Evolutionary conservation across 2,329 filamentous ascomycete species (phyloP), one percentile per base, ranked within the genome.

Genomic region (Pseudocercospora fuligena): DNA sequence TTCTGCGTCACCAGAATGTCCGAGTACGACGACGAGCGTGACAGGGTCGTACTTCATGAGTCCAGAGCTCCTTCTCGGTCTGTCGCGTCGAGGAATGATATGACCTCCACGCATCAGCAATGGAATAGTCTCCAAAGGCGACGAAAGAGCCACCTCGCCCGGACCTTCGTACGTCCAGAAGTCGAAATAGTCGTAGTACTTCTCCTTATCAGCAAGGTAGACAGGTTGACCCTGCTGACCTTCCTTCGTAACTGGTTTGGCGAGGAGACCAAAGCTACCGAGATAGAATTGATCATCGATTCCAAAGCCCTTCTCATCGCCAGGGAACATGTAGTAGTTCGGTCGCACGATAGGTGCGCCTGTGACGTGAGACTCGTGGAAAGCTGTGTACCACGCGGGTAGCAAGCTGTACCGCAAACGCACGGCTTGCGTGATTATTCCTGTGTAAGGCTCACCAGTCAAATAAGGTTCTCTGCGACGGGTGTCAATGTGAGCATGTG

Each of bases 31-130:
- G 1, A 99, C 89, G 1, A 99, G 87, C 0, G 95, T 99, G 82
- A 97, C 97, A 47, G 96, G 94, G 78, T 99, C 95, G 79, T 89
- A 97, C 74, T 88, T 91, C 95, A 98, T 98, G 54, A 97, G 84
- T 21, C 91, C 89, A 65, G 89, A 92, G 65, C 93, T 97, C 67
- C 94, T 89, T 64, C 95, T 89, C 3, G 94, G 93, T 25, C 90
- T 88, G 75, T 99, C 95, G 71, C 94, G 92, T 65, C 95, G 92
- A 2, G 94, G 90, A 74, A 98, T 90, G 73, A 99, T 90, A 78
- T 98, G 92, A 1, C 95, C 95, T 56, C 93, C 94, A 72, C 91
- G 93, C 91, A 98, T 95, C 53, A 99, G 84, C 14, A 99, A 81
- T 0, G 95, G 94, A 19, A 97, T 92, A 74, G 90, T 92, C 64